Conservation (phyloP, 2,329 filamentous ascomycete species). For the Huntiella decipiens region DNA sequence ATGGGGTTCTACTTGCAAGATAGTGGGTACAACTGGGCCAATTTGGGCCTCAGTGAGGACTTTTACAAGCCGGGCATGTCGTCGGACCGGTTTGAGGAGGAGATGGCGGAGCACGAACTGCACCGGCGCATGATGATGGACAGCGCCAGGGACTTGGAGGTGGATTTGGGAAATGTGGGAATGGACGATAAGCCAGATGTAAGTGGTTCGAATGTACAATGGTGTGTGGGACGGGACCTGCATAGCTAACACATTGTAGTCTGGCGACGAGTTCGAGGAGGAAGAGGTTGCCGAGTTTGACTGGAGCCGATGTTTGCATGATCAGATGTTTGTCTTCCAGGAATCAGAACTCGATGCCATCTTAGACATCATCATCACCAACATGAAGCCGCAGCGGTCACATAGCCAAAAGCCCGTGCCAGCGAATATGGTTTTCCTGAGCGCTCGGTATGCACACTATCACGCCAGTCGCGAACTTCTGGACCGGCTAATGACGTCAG, state of each 20-base stretch:
- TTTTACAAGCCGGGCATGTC: constrained; percentile 88
- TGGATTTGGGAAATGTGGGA: constrained; percentile 86
- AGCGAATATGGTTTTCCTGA: constrained; percentile 90
- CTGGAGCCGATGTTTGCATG: constrained; percentile 83
- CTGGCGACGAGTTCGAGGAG: constrained; percentile 53
- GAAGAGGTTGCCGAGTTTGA: constrained; percentile 89
- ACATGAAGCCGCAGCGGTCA: constrained; percentile 91
- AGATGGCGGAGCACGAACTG: constrained; percentile 91
- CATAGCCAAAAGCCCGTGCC: constrained; percentile 95
- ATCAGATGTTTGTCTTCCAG: constrained; percentile 99
- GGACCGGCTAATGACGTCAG: constrained; percentile 58
- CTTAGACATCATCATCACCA: constrained; percentile 87
- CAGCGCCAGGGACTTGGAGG: constrained; percentile 88
- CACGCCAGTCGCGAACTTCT: constrained; percentile 77
- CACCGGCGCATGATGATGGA: constrained; percentile 98
- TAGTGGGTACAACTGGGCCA: constrained; percentile 53
- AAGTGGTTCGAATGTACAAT: constrained; percentile 16
- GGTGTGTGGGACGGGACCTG: not conserved
- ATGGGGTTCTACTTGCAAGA: constrained; percentile 91
- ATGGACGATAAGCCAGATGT: constrained; percentile 92
- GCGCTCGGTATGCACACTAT: constrained; percentile 90
- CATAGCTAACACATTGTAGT: constrained; percentile 20
- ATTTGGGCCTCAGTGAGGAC: constrained; percentile 67
- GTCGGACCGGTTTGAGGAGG: constrained; percentile 88
- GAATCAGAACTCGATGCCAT: constrained; percentile 83